Evolutionary conservation across 495 filamentous ascomycete species (phyloP).

Genomic region (Articulospora tetracladia): DNA sequence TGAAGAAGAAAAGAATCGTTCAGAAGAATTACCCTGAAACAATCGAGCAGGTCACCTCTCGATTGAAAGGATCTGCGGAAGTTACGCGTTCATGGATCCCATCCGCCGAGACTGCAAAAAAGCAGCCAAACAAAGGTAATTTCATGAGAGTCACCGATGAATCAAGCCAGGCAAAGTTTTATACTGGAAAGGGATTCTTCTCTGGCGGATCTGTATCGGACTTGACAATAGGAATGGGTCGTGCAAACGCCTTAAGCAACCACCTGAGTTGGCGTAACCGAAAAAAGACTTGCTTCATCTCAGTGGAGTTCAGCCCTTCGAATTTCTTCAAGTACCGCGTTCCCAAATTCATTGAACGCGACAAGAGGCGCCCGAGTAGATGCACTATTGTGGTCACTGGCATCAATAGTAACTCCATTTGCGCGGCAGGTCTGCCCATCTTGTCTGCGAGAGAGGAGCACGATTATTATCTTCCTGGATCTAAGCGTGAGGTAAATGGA

Average conservation of each 20-base stretch:
- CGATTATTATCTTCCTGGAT: neutral
- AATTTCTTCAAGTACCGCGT: neutral
- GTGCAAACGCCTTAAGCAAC: neutral
- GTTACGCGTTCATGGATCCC: too few species aligned
- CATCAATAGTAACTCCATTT: slow-evolving; percentile 8
- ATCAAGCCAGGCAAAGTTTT: slow-evolving; percentile 1
- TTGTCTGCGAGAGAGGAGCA: slow-evolving; percentile 2
- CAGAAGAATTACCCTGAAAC: too few species aligned
- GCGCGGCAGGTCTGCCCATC: slow-evolving; percentile 8
- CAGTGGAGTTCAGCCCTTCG: neutral
- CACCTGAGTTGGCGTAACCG: slow-evolving; percentile 3
- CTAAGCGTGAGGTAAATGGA: neutral
- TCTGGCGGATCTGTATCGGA: neutral
- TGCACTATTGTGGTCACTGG: neutral
- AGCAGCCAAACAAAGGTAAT: too few species aligned
- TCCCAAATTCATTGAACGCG: neutral
- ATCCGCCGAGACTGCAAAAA: too few species aligned
- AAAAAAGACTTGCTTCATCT: slow-evolving; percentile 2
- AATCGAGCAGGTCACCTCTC: too few species aligned
- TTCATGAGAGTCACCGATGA: too few species aligned
- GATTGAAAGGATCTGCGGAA: too few species aligned
- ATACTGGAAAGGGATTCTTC: neutral
- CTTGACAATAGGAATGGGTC: neutral
- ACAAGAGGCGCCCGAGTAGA: neutral
- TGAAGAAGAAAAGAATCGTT: too few species aligned